Evolutionary conservation across 148 eudicot species (phyloP), one percentile per base, ranked within the genome.

Genomic region (Cornus kousa): DNA sequence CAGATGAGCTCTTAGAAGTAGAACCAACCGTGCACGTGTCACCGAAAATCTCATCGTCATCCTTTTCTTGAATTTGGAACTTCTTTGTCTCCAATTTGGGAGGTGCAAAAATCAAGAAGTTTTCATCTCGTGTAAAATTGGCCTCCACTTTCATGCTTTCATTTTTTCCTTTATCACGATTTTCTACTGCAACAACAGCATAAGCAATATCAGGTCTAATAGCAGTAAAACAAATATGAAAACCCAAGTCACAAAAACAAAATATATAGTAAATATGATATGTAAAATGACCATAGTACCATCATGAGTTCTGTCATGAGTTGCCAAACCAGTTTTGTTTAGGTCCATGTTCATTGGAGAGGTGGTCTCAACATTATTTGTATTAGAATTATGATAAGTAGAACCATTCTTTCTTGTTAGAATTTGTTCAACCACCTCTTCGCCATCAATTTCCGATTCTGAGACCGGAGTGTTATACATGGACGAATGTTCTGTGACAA

Each of bases 1-100:
- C 99, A 0, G 99, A 89, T 0, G 99, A 95, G 86, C 88, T 89
- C 80, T 93, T 95, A 2, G 99, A 95, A 19, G 97, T 95, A 4
- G 99, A 95, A 59, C 99, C 99, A 24, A 91, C 80, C 0, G 94
- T 95, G 74, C 82, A 86, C 1, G 95, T 75, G 67, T 95, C 97
- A n/a, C 89, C 97, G 31, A 82, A 89, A 2, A 78, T 82, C 79
- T 88, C 89, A 23, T 88, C 89, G 23, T 88, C 86, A 5, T 86
- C 88, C 77, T 81, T 84, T 40, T 83, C 87, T 74, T 79, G 64
- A 0, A 32, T 84, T 39, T 83, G 64, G 35, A 83, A 9, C 80
- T 82, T 88, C 86, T 83, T 93, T 14, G 79, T 74, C 66, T 87
- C 86, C 11, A 80, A 68, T 67, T 81, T 87, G 14, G 87, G 77